Percentiles rank a stretch among this genome's conserved stretches.
Conservation (phyloP, 1,139 yeast genomes). For the Spencermartinsiella ligniputridi region DNA sequence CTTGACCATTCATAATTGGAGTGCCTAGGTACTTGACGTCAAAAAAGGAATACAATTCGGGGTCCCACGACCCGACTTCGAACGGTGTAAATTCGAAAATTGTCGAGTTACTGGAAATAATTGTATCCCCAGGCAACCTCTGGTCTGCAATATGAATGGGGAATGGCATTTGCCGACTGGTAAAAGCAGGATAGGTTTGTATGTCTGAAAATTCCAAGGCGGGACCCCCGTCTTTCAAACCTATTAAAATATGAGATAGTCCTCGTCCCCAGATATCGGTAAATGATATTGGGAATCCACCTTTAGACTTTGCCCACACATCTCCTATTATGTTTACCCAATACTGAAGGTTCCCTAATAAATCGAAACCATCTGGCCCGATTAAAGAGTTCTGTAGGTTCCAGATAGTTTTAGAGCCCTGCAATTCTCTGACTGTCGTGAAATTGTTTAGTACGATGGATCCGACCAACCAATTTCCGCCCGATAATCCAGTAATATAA, state of each 20-base stretch:
- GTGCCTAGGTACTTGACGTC: constrained; percentile 73
- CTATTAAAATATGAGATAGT: constrained; percentile 63
- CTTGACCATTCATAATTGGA: constrained; percentile 19
- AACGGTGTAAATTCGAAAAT: constrained; percentile 75
- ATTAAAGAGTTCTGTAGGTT: constrained; percentile 45
- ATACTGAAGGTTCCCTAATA: constrained; percentile 42
- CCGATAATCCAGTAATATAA: constrained; percentile 71
- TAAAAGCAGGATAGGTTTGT: constrained; percentile 47
- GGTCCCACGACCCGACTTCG: constrained; percentile 90
- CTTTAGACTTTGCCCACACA: constrained; percentile 52
- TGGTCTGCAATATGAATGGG: constrained; percentile 79
- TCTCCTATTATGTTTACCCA: constrained; percentile 31
- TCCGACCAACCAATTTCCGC: constrained; percentile 83
- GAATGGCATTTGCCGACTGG: constrained; percentile 66
- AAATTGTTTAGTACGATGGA: constrained; percentile 65
- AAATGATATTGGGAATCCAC: constrained; percentile 64
- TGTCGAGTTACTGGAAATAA: constrained; percentile 61
- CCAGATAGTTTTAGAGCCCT: constrained; percentile 54
- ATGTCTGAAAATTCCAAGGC: constrained; percentile 55
- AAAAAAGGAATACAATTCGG: constrained; percentile 61
- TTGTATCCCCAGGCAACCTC: constrained; percentile 56
- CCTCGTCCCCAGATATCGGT: constrained; percentile 92
- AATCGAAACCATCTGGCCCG: constrained; percentile 34
- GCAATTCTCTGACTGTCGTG: constrained; percentile 33
- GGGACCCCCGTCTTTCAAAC: constrained; percentile 55